Evolutionary conservation across 2,329 filamentous ascomycete genomes (phyloP).

Genomic region (Volutella citrinella): DNA sequence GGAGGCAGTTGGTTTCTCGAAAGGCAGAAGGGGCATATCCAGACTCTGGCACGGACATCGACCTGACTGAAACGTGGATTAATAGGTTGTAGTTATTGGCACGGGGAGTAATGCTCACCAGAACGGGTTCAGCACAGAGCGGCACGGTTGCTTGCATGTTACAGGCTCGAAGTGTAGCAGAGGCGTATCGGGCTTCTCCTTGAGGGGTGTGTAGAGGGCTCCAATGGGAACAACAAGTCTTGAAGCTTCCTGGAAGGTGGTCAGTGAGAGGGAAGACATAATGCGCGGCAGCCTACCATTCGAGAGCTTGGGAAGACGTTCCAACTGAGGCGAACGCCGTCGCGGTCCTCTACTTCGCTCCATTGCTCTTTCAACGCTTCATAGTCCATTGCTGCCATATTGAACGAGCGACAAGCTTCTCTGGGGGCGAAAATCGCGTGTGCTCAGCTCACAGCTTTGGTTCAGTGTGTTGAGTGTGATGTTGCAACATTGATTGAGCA

Average conservation of each 20-base stretch:
- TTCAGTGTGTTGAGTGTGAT: background rate
- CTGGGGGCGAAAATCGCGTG: background rate
- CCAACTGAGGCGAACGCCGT: constrained; percentile 96
- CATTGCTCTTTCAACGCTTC: constrained; percentile 92
- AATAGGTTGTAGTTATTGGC: too few species aligned
- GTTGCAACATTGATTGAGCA: too few species aligned
- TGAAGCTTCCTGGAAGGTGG: constrained; percentile 71
- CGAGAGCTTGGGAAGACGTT: constrained; percentile 98
- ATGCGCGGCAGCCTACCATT: constrained; percentile 62
- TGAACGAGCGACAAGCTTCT: background rate
- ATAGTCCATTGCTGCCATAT: constrained; percentile 68
- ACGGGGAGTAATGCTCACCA: constrained; percentile 60
- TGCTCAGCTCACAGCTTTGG: too few species aligned
- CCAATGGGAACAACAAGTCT: constrained; percentile 94
- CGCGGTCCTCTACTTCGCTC: constrained; percentile 93
- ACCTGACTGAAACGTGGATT: too few species aligned
- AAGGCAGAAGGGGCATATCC: constrained; percentile 87
- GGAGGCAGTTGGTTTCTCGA: constrained; percentile 78
- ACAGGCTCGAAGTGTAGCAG: constrained; percentile 94
- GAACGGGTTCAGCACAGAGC: constrained; percentile 94
- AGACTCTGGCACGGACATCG: constrained; percentile 77
- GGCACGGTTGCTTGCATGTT: constrained; percentile 92
- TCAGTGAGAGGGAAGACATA: constrained; percentile 7
- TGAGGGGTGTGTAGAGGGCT: constrained; percentile 90
- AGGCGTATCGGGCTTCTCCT: constrained; percentile 88